Evolutionary conservation across 163 green algal species (phyloP), one percentile per base, ranked within the genome.

Genomic region (Coccomyxa subellipsoidea): DNA sequence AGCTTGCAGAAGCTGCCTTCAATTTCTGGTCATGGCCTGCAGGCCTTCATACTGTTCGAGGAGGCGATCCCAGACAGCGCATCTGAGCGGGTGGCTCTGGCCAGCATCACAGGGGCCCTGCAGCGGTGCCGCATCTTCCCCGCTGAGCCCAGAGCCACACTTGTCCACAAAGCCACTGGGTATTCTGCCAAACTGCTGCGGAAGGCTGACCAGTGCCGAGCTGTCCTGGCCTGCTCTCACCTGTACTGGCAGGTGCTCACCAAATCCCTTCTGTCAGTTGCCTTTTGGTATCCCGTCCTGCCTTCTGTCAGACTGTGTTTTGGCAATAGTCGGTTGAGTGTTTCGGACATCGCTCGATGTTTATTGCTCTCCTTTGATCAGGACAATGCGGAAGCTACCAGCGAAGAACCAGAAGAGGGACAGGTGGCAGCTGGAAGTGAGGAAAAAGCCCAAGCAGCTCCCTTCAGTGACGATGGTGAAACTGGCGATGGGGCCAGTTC

Each of bases 11-110:
- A n/a, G n/a, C n/a, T n/a, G 47, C 15, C 15, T 2, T 59, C 35
- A 59, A 35, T 35, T 29, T 27, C 34, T 32, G 0, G 9, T 23
- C 32, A 23, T 73, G 10, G 8, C 8, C 8, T 73, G 66, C 91
- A 96, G 90, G 95, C 95, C 4, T 96, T 98, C 81, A 86, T 91
- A 21, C 76, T 99, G 76, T 98, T 97, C 84, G 96, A 99, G 87
- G 95, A 99, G 80, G 85, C 86, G 36, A 92, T 97, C n/a, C 84
- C 90, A 6, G 93, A 97, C 88, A 94, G 89, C 47, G 88, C 87
- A 66, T 85, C 91, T 23, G 90, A 97, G 86, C 81, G 90, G 34
- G 92, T 87, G 25, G 95, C 94, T 7, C 91, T 99, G 80, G 88
- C 95, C 38, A 84, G 92, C 76, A 96, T 99, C 84, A 89, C 97